These are phyloP conservation scores for Ogataea sp. DNA, from an alignment of 805 yeast genomes.

Conservation along the genomic window DNA sequence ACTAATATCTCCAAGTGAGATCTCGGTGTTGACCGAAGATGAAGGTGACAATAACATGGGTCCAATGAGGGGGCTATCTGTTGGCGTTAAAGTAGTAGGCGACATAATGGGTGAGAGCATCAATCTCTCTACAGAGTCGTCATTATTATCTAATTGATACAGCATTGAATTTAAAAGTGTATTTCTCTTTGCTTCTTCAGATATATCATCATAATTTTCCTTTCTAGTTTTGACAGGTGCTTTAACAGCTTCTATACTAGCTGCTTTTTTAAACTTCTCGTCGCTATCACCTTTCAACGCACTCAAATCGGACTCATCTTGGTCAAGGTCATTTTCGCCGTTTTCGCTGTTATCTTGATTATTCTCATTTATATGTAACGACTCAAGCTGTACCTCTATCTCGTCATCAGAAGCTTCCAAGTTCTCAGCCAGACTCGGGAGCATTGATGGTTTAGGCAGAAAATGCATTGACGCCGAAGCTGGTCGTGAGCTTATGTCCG, in stretches of 20 bases:
- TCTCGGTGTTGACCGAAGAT: not conserved
- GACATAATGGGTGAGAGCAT: too few species aligned
- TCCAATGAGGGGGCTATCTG: too few species aligned
- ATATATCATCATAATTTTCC: conserved; percentile 14
- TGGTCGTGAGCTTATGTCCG: too few species aligned
- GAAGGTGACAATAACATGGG: not conserved
- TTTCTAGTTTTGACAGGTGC: not conserved
- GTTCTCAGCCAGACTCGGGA: not conserved
- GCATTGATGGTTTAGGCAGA: not conserved
- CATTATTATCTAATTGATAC: conserved; percentile 13
- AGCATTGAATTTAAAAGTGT: conserved; percentile 21
- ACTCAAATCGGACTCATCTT: conserved; percentile 1
- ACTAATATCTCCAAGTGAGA: too few species aligned
- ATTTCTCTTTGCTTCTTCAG: conserved; percentile 20
- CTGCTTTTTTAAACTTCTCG: conserved; percentile 1
- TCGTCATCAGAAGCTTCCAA: not conserved
- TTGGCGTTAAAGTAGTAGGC: conserved; percentile 8
- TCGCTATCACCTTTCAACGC: conserved; percentile 7
- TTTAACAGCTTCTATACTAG: conserved; percentile 3
- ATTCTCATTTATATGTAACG: not conserved
- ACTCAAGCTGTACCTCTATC: not conserved
- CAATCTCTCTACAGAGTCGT: conserved; percentile 5
- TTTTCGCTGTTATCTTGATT: not conserved
- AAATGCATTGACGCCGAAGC: not conserved
- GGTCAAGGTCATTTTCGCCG: conserved; percentile 1